Evolutionary conservation across 495 filamentous ascomycete genomes (phyloP), one percentile per base, ranked within the genome.

Genomic region (Penicillium crystallinum): DNA sequence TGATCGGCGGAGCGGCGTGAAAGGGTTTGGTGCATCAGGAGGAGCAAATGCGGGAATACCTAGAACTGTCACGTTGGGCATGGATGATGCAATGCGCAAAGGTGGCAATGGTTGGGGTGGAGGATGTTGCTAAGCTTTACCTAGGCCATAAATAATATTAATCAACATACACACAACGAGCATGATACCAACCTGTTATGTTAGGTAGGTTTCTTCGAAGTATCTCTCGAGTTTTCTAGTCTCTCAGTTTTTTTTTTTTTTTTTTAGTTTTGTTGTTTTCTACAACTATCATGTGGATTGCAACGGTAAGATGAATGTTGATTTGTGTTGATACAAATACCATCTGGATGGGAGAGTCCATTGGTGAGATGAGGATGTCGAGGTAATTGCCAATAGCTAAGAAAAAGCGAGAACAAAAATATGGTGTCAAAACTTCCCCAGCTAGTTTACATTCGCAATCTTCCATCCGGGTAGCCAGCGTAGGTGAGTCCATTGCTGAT

Each of bases 1-100:
- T 69, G 93, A 97, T 71, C 81, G 91, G 57, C 81, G 92, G 58
- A 89, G 85, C 50, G 93, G 93, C n/a, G 93, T 98, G 33, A 97
- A 96, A 69, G 84, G 85, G 12, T 82, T 81, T 29, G 80, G 81
- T 14, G 80, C 77, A 17, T 77, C 77, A 10, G 80, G 77, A 3
- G 61, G 67, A 41, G 33, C 65, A 57, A 62, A 69, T 38, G 53
- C 66, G 33, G 64, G 71, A 48, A 22, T 67, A 7, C 76, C 73
- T 9, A 73, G 75, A 60, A 81, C 79, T 1, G 73, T 85, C 30
- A 81, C 80, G 38, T 56, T 85, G 56, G 79, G 79, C 2, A 69
- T 81, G 67, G 78, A 81, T 64, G 79, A 79, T 68, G 74, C 69
- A 4, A 75, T 75, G 71, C 69, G 71, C 54, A 75, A 69, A 57